A percentile compares a stretch with the other conserved stretches of the same genome.
Evolutionary conservation across 257 asterid genomes (phyloP).

Genomic region (Penstemon eatonii): DNA sequence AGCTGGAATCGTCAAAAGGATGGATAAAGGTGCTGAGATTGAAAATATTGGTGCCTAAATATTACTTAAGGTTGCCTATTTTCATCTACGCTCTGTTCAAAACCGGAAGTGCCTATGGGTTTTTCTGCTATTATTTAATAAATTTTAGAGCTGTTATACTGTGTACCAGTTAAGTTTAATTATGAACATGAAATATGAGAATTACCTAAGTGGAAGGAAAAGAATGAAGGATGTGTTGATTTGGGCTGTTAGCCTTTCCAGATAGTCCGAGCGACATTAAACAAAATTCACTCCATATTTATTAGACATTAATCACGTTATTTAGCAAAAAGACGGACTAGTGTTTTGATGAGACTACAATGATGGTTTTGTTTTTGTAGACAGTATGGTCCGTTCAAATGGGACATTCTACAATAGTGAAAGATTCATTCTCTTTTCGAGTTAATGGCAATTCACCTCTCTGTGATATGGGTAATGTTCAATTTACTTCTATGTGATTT

Average conservation of each 20-base stretch:
- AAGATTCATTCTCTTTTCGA: too few species aligned
- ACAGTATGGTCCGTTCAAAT: too few species aligned
- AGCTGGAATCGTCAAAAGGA: constrained; percentile 86
- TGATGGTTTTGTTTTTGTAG: background rate
- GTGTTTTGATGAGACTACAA: too few species aligned
- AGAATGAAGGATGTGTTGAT: background rate
- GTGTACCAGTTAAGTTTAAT: constrained; percentile 15
- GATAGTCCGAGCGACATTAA: background rate
- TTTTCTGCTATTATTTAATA: background rate
- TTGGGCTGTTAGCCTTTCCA: background rate
- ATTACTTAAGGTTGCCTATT: background rate
- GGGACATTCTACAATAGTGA: too few species aligned
- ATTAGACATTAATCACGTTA: too few species aligned
- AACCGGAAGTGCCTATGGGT: background rate
- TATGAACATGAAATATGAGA: background rate
- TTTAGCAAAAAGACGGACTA: too few species aligned
- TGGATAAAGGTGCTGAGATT: constrained; percentile 75
- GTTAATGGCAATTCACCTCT: too few species aligned
- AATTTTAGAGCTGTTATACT: background rate
- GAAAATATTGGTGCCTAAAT: constrained; percentile 70
- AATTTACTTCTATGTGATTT: too few species aligned
- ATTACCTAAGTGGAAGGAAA: background rate
- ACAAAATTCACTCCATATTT: too few species aligned
- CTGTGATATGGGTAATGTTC: too few species aligned
- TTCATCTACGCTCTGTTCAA: background rate